These are phyloP conservation scores for Pseudogymnoascus sp. DNA, from an alignment of 2,329 filamentous ascomycete species.

Conservation along the genomic window DNA sequence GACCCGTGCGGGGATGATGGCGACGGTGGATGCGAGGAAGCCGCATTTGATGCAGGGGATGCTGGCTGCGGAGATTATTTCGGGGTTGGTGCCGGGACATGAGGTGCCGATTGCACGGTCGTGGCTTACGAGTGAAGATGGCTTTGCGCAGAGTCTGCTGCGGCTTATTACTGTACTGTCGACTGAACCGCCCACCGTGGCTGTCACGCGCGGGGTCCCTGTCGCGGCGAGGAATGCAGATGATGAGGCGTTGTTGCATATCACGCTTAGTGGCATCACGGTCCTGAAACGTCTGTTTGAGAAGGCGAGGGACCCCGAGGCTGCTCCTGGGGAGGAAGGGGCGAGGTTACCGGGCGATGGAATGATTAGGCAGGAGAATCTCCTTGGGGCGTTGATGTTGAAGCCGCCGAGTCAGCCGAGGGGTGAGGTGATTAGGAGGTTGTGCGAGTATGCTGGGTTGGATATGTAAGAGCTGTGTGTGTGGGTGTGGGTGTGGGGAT, in stretches of 20 bases:
- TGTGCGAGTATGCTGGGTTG: conserved; percentile 55
- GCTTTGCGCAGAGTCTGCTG: conserved; percentile 73
- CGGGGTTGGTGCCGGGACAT: conserved; percentile 62
- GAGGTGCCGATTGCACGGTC: conserved; percentile 64
- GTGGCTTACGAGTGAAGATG: conserved; percentile 79
- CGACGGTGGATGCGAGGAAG: conserved; percentile 73
- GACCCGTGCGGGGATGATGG: conserved; percentile 50
- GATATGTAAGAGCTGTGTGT: conserved; percentile 32
- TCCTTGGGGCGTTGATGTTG: conserved; percentile 61
- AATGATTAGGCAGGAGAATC: conserved; percentile 57
- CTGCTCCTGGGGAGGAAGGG: conserved; percentile 27
- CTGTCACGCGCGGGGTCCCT: conserved; percentile 28
- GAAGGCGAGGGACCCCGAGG: conserved; percentile 53
- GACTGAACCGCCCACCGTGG: conserved; percentile 29
- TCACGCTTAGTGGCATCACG: conserved; percentile 59
- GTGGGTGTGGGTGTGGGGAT: too few relatives aligned
- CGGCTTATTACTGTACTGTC: conserved; percentile 64
- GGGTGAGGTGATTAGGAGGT: conserved; percentile 58
- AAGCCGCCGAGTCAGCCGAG: conserved; percentile 40
- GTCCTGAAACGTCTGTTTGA: conserved; percentile 62
- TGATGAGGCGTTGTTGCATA: conserved; percentile 31
- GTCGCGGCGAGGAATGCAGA: conserved; percentile 16
- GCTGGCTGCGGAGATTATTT: conserved; percentile 79
- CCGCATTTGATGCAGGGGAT: conserved; percentile 88
- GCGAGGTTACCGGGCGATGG: conserved; percentile 46